A percentile compares a stretch with the other conserved stretches of the same genome.
Conservation (phyloP, 441 rosid genomes). For the Viola pubescens region DNA sequence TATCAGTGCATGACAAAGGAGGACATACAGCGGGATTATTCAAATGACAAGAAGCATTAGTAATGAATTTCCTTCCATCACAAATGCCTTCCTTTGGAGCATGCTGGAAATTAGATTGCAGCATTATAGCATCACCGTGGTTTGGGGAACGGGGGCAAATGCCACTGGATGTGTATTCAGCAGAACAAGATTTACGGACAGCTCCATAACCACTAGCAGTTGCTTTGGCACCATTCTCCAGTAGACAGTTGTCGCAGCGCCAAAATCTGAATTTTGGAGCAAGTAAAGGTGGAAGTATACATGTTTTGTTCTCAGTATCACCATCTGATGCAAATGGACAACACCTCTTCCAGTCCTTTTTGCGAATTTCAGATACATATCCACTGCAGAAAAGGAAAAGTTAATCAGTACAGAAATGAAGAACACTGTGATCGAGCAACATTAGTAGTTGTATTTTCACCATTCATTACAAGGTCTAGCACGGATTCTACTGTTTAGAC, state of each 20-base stretch:
- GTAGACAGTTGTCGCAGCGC: slow-evolving; percentile 52
- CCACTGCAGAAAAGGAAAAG: slow-evolving; percentile 39
- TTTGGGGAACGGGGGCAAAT: slow-evolving; percentile 26
- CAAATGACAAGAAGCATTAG: slow-evolving; percentile 21
- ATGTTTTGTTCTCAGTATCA: slow-evolving; percentile 22
- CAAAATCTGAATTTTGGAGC: slow-evolving; percentile 68
- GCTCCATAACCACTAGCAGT: slow-evolving; percentile 23
- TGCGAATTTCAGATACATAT: slow-evolving; percentile 67
- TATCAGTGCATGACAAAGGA: slow-evolving; percentile 24
- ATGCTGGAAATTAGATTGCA: slow-evolving; percentile 26
- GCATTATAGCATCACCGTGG: slow-evolving; percentile 23
- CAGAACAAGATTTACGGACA: slow-evolving; percentile 14
- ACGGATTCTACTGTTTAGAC: no score
- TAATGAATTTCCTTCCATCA: slow-evolving; percentile 25
- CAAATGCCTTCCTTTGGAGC: slow-evolving; percentile 22
- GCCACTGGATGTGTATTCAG: slow-evolving; percentile 26
- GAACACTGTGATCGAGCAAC: not conserved
- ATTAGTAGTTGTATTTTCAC: not conserved
- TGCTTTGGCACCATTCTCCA: slow-evolving; percentile 27
- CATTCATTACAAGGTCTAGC: no score
- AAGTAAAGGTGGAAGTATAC: slow-evolving; percentile 50
- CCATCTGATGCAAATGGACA: slow-evolving; percentile 68
- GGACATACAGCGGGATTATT: slow-evolving; percentile 15
- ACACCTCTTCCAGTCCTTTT: slow-evolving; percentile 44
- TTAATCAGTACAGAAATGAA: slow-evolving; percentile 6